Evolutionary conservation across 2,329 filamentous ascomycete species (phyloP).

Genomic region (Pseudomassariella vexata): DNA sequence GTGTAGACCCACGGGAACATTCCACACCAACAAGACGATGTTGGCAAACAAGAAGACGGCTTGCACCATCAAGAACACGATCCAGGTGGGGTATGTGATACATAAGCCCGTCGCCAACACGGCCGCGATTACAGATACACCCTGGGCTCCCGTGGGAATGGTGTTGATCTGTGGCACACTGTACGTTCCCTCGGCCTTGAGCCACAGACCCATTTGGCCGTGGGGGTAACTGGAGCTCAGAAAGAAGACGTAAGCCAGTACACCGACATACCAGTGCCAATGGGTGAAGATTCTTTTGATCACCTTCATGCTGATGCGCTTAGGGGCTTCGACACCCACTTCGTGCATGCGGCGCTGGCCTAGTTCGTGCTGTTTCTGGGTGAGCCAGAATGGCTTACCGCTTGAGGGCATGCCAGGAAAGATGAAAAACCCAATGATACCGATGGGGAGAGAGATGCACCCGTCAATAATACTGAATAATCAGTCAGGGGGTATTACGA

Average conservation of each 20-base stretch:
- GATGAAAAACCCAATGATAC: slow-evolving; percentile 40
- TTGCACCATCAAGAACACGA: slow-evolving; percentile 18
- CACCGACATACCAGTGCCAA: slow-evolving; percentile 21
- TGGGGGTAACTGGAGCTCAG: slow-evolving; percentile 11
- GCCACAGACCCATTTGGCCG: slow-evolving; percentile 14
- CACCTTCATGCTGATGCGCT: slow-evolving; percentile 17
- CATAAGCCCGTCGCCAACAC: slow-evolving; percentile 22
- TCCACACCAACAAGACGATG: slow-evolving; percentile 13
- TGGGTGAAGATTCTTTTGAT: slow-evolving; percentile 19
- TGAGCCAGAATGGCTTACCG: slow-evolving; percentile 26
- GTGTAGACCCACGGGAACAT: slow-evolving; percentile 12
- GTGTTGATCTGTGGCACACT: slow-evolving; percentile 14
- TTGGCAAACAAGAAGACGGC: slow-evolving; percentile 13
- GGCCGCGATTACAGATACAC: slow-evolving; percentile 18
- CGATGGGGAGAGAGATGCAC: slow-evolving; percentile 43
- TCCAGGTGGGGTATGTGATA: slow-evolving; percentile 27
- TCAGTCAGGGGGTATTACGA: too few relatives aligned
- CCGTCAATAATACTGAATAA: slow-evolving; percentile 51
- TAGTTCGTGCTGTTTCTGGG: slow-evolving; percentile 22
- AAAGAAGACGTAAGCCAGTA: slow-evolving; percentile 17
- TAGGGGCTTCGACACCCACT: slow-evolving; percentile 10
- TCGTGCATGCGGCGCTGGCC: slow-evolving; percentile 22
- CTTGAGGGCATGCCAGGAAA: slow-evolving; percentile 29
- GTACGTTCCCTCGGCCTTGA: slow-evolving; percentile 14
- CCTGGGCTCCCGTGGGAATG: slow-evolving; percentile 17